Evolutionary conservation across 805 yeast species (phyloP).

Genomic region (Yueomyces sp.): DNA sequence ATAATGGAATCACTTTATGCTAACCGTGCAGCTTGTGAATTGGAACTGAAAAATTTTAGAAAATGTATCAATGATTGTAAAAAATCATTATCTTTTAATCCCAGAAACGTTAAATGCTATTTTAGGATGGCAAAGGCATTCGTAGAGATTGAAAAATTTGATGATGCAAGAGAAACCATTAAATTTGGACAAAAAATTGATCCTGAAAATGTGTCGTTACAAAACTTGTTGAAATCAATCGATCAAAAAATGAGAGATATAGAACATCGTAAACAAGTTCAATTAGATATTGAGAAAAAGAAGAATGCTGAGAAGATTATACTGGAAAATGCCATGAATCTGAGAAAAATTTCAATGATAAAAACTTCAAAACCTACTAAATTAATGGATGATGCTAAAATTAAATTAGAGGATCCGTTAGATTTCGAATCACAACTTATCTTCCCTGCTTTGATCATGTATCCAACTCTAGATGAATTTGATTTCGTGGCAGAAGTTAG

Average conservation of each 20-base stretch:
- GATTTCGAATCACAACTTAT: conserved; percentile 68
- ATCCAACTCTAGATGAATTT: conserved; percentile 74
- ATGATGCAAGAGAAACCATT: conserved; percentile 58
- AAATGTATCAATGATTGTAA: conserved; percentile 78
- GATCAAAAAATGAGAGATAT: conserved; percentile 25
- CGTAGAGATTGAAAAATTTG: conserved; percentile 46
- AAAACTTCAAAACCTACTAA: conserved; percentile 43
- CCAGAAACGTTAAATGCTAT: conserved; percentile 68
- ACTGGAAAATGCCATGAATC: conserved; percentile 44
- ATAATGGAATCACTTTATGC: conserved; percentile 52
- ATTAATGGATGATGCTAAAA: conserved; percentile 36
- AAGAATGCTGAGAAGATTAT: conserved; percentile 30
- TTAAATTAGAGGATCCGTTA: conserved; percentile 46
- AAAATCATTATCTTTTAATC: conserved; percentile 49
- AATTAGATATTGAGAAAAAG: conserved; percentile 12
- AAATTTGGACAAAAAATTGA: conserved; percentile 55
- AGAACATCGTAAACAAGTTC: conserved; percentile 19
- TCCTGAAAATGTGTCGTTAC: conserved; percentile 42
- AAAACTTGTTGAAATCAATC: conserved; percentile 31
- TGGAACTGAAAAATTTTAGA: conserved; percentile 75
- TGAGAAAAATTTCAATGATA: conserved; percentile 43
- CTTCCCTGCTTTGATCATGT: conserved; percentile 69
- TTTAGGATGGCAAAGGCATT: conserved; percentile 79
- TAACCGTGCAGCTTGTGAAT: conserved; percentile 85
- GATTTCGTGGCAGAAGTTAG: conserved; percentile 68